phyloP scores from a whole-genome alignment of 176 grass and related monocot species.

The Rhipidocladum racemiflorum region DNA sequence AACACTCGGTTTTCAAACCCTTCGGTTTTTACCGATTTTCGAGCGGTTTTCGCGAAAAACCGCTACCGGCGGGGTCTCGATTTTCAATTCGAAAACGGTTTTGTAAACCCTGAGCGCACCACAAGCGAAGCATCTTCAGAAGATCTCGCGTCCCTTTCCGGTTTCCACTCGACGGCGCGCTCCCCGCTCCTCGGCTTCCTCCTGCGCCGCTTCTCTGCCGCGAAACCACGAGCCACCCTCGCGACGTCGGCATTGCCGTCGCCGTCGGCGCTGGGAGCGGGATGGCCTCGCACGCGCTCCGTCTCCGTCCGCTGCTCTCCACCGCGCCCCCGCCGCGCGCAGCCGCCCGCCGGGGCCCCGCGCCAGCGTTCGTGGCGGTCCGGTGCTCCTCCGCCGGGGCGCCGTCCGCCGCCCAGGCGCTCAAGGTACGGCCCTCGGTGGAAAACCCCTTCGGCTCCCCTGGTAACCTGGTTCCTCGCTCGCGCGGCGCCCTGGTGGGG shows the following conservation, averaged over 20 bases:
- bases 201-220: neutral
- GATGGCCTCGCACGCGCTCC: constrained; percentile 37
- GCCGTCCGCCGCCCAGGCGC: constrained; percentile 41
- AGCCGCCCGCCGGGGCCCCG: neutral
- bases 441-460: neutral
- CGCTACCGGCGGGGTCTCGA: too few species aligned
- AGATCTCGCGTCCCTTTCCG: constrained; percentile 10
- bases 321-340: neutral
- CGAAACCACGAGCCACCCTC: neutral
- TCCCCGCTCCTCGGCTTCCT: neutral
- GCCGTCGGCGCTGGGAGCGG: neutral
- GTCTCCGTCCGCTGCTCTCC: constrained; percentile 35
- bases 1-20: too few species aligned
- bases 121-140: neutral
- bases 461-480: neutral
- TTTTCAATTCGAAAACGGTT: too few species aligned
- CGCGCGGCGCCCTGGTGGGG: neutral
- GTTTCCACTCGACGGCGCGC: neutral
- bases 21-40: too few species aligned
- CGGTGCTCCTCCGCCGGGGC: constrained; percentile 41
- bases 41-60: too few species aligned
- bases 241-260: constrained; percentile 2
- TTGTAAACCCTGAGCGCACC: too few species aligned
- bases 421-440: constrained; percentile 43
- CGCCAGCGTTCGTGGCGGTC: constrained; percentile 21